These are phyloP conservation scores for Limonium bicolor DNA, from an alignment of 148 eudicot genomes.

Conservation along the genomic window DNA sequence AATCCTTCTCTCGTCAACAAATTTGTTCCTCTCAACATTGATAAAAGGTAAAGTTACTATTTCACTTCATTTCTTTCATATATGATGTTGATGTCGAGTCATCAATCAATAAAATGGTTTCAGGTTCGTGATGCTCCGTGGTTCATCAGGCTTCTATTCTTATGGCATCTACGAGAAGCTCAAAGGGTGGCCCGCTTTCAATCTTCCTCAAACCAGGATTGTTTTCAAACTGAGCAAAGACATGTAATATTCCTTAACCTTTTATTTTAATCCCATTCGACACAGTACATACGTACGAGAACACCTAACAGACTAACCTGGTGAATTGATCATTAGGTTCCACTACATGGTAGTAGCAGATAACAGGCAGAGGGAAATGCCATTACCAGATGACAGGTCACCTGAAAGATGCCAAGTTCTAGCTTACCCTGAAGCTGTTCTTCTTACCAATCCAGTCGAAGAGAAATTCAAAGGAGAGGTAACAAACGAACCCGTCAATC, in stretches of 20 bases:
- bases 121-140: slow-evolving; percentile 30
- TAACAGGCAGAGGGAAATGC: slow-evolving; percentile 62
- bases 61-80: too few species aligned
- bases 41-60: too few species aligned
- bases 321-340: slow-evolving; percentile 23
- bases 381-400: slow-evolving; percentile 69
- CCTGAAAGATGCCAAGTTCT: slow-evolving; percentile 61
- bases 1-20: slow-evolving; percentile 40
- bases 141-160: slow-evolving; percentile 25
- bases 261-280: background rate
- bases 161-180: slow-evolving; percentile 28
- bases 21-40: slow-evolving; percentile 61
- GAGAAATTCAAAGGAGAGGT: slow-evolving; percentile 33
- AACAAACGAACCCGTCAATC: background rate
- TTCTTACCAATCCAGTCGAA: slow-evolving; percentile 71
- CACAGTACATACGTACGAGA: too few species aligned
- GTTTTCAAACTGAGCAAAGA: slow-evolving; percentile 77
- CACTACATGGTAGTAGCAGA: slow-evolving; percentile 80
- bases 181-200: slow-evolving; percentile 68
- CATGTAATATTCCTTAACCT: slow-evolving; percentile 15
- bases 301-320: too few species aligned
- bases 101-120: background rate
- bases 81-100: too few species aligned
- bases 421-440: slow-evolving; percentile 81
- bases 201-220: slow-evolving; percentile 66